These are phyloP conservation scores for Phytophthora melonis DNA, from an alignment of 352 stramenopile genomes.

Conservation along the genomic window DNA sequence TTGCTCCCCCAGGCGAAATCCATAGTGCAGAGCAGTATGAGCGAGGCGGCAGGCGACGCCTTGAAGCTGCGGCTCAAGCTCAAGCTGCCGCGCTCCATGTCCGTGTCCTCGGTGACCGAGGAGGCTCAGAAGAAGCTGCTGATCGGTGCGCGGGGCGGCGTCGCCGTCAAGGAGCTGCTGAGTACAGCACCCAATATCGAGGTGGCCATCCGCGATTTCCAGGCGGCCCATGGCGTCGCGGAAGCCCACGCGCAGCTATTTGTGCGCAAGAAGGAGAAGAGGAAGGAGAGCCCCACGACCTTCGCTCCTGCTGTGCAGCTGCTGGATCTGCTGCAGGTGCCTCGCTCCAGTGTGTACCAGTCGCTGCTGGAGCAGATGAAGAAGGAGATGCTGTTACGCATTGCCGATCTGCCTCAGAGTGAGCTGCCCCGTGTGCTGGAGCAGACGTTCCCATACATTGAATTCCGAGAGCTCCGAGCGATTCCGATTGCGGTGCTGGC, in stretches of 20 bases:
- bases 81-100: conserved; percentile 58
- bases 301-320: conserved; percentile 75
- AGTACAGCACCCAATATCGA: conserved; percentile 87
- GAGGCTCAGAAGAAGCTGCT: conserved; percentile 55
- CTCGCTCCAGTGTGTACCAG: conserved; percentile 70
- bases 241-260: conserved; percentile 55
- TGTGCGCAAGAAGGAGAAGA: conserved; percentile 39
- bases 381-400: conserved; percentile 79
- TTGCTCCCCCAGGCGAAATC: background rate
- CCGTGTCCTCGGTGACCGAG: conserved; percentile 32
- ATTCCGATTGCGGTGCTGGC: conserved; percentile 87
- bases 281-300: conserved; percentile 32
- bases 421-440: conserved; percentile 80
- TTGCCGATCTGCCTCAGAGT: conserved; percentile 71
- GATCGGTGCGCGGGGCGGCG: conserved; percentile 76
- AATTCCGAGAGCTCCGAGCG: conserved; percentile 86
- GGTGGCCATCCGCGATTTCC: conserved; percentile 85
- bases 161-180: conserved; percentile 83
- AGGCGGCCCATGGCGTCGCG: conserved; percentile 67
- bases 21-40: conserved; percentile 42
- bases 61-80: conserved; percentile 63
- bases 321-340: conserved; percentile 79
- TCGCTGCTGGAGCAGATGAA: conserved; percentile 76
- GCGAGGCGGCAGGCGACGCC: conserved; percentile 40
- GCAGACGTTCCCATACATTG: conserved; percentile 89